These are phyloP conservation scores for Globisporangium alternatum DNA, from an alignment of 352 stramenopile species.

Conservation along the genomic window DNA sequence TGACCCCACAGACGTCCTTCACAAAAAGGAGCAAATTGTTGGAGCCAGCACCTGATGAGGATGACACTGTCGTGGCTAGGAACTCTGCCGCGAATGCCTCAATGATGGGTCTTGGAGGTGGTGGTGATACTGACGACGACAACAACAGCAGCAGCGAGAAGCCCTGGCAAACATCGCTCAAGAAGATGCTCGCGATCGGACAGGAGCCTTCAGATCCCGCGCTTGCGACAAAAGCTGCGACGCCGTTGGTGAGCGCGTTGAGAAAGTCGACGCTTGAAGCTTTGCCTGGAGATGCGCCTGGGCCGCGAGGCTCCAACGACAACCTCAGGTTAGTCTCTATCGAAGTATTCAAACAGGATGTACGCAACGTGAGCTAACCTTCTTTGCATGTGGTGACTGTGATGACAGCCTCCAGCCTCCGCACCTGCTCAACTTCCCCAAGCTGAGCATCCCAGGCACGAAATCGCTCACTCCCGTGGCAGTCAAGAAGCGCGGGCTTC, in stretches of 20 bases:
- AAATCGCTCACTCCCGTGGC: constrained; percentile 24
- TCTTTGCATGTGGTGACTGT: not conserved
- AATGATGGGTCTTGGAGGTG: not conserved
- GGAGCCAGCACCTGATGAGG: not conserved
- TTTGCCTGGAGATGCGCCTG: not conserved
- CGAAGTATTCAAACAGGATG: not conserved
- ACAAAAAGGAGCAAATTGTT: not conserved
- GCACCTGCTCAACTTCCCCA: constrained; percentile 44
- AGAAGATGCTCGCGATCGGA: constrained; percentile 49
- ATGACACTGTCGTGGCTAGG: not conserved
- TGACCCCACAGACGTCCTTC: not conserved
- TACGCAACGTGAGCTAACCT: not conserved
- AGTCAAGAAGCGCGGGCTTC: constrained; percentile 9
- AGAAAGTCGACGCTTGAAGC: constrained; percentile 7
- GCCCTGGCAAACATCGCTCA: constrained; percentile 58
- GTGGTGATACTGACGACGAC: not conserved
- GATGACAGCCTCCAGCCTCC: constrained; percentile 3
- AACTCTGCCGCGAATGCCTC: not conserved
- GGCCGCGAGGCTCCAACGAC: not conserved
- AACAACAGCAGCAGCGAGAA: constrained; percentile 16
- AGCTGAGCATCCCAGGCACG: constrained; percentile 50
- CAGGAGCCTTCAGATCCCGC: constrained; percentile 9
- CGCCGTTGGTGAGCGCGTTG: not conserved
- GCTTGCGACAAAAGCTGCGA: not conserved
- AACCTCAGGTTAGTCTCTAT: not conserved